Evolutionary conservation across 768 basidiomycete species (phyloP).

Genomic region (Lepiota subincarnata): DNA sequence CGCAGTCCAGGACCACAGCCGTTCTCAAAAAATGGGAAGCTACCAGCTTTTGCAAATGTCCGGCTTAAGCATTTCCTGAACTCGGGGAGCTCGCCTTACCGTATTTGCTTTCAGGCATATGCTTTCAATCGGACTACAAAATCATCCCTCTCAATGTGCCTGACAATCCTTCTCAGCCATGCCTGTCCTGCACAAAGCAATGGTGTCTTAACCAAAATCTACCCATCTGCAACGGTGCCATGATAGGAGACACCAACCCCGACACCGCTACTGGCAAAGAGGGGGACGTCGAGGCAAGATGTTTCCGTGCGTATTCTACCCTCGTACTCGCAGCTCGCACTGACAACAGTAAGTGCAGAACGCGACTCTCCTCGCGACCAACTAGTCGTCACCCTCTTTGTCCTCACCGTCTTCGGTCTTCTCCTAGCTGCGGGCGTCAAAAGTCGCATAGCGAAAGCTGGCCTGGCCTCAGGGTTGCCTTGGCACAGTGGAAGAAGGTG

Average conservation of each 20-base stretch:
- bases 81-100: slow-evolving; percentile 1
- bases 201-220: slow-evolving; percentile 95
- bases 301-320: slow-evolving; percentile 71
- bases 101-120: slow-evolving; percentile 61
- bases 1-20: slow-evolving; percentile 22
- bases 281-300: slow-evolving; percentile 92
- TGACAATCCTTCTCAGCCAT: slow-evolving; percentile 85
- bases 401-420: slow-evolving; percentile 83
- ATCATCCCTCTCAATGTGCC: slow-evolving; percentile 79
- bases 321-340: slow-evolving; percentile 5
- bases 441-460: slow-evolving; percentile 76
- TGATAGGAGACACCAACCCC: slow-evolving; percentile 82
- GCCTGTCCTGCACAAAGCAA: slow-evolving; percentile 89
- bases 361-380: slow-evolving; percentile 95
- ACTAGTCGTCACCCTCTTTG: slow-evolving; percentile 86
- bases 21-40: slow-evolving; percentile 77
- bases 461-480: slow-evolving; percentile 56
- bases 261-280: slow-evolving; percentile 94
- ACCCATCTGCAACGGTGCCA: slow-evolving; percentile 74
- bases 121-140: slow-evolving; percentile 82
- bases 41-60: slow-evolving; percentile 91
- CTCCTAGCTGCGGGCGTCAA: slow-evolving; percentile 82
- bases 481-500: slow-evolving; percentile 64
- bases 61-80: slow-evolving; percentile 1
- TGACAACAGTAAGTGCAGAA: slow-evolving; percentile 45